Base-by-base conservation (phyloP, 2,329 filamentous ascomycete species). In the Anisogramma anomala region DNA sequence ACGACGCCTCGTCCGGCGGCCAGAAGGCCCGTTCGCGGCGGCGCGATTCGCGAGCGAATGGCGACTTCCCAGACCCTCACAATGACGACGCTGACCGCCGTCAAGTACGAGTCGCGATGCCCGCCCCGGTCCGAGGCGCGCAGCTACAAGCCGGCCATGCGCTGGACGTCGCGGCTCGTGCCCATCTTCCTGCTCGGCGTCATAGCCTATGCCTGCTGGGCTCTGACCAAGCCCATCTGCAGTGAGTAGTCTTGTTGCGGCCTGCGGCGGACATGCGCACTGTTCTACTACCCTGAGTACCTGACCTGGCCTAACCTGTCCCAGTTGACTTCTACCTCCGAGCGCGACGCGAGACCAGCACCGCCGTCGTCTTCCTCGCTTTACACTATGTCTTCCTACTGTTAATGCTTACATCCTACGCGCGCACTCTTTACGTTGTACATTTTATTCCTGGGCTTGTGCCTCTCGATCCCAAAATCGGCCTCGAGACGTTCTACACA, bases 401-500 rank as follows among this genome's bases (percentile, higher is more conserved):
- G 13, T 67, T 82, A 22, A 73, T 86, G 53, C 55, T 80, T 18
- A 53, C 67, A 23, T 71, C 79, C 15, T 95, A 93, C 59, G 55
- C 82, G 15, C 81, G 87, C 48, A 72, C 88, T 8, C 59, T 88
- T 31, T 63, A 77, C 48, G 72, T 74, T 25, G 78, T 93, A 37
- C 71, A 76, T 44, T 67, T 67, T 50, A 74, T 87, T 49, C 82
- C 87, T 0, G 88, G 85, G 3, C 73, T 86, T 40, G 70, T 88
- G 0, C 79, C 84, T 0, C 71, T 82, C 23, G 76, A 72, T n/a
- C 60, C 66, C 41, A 57, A 51, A 51, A 74, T 77, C 9, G 80
- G 81, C 0, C 66, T 88, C 37, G 82, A 88, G 51, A 61, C 67
- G 3, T 94, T 93, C 56, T 93, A 91, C 55, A 80, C 72, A 48